phyloP scores from a whole-genome alignment of 2,329 filamentous ascomycete genomes.

The Cordyceps fumosorosea region DNA sequence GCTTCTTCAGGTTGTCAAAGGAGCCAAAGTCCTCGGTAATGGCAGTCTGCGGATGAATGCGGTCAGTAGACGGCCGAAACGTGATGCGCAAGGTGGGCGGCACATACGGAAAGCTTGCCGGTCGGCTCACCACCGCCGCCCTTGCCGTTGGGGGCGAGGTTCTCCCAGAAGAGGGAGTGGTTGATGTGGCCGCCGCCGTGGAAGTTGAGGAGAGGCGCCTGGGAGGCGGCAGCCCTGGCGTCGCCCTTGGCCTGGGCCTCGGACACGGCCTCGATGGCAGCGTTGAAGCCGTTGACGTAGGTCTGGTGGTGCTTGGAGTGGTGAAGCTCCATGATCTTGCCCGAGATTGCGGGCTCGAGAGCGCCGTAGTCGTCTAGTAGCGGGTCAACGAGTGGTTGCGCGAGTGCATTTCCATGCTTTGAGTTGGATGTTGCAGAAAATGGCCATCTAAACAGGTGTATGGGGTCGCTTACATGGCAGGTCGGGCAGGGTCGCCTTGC shows the following conservation, averaged over 20 bases:
- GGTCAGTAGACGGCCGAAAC: not conserved
- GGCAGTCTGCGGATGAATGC: conserved; percentile 32
- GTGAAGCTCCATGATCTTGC: conserved; percentile 94
- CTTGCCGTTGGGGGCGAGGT: conserved; percentile 62
- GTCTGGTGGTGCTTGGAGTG: conserved; percentile 92
- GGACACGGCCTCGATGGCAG: conserved; percentile 64
- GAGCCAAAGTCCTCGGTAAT: conserved; percentile 64
- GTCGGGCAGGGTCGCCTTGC: conserved; percentile 90
- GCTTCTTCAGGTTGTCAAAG: conserved; percentile 56
- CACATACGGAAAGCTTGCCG: conserved; percentile 50
- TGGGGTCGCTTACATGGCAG: conserved; percentile 47
- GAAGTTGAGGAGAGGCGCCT: conserved; percentile 61
- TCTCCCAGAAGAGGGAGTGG: conserved; percentile 82
- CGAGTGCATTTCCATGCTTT: not conserved
- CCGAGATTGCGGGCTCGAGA: conserved; percentile 76
- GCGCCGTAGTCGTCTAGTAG: conserved; percentile 88
- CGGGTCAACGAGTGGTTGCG: not conserved
- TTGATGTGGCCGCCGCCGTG: conserved; percentile 83
- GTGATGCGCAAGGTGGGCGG: not conserved
- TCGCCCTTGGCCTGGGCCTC: conserved; percentile 59
- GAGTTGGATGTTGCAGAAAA: not conserved
- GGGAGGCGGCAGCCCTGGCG: conserved; percentile 40
- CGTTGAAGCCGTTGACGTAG: conserved; percentile 86
- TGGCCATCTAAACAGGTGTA: not conserved
- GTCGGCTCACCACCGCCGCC: conserved; percentile 54